Base-by-base conservation (phyloP, 768 basidiomycete genomes). In the Rhodotorula graminis region DNA sequence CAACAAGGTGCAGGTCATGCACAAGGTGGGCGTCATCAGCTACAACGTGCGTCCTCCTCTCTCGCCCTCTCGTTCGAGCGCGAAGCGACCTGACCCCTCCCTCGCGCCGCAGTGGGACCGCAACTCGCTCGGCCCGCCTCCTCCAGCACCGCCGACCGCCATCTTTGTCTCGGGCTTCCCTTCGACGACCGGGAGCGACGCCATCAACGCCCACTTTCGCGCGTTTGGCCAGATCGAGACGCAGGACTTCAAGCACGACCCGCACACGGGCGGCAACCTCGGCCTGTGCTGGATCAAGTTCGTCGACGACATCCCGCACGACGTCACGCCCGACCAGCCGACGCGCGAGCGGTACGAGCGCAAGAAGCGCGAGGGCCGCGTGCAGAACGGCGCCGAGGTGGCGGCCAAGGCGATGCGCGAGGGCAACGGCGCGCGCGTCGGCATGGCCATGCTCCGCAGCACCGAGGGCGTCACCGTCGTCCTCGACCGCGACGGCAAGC, bases 211-310 rank as follows among this genome's bases (percentile, higher is more conserved):
- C 8, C 86, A 89, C 78, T 89, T 95, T 78, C 78, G 84, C 11
- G 71, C 82, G 16, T 84, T 89, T 78, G 93, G 92, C 3, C 79
- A 82, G 25, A 82, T 93, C 68, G 67, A 82, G 12, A 85, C 87
- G 7, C 88, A 91, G 69, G 91, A 93, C 69, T 85, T 88, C 19
- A 90, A 92, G 77, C 86, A 90, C 70, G 90, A 95, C 81, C 85
- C 85, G 68, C 84, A 85, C 63, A 91, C 88, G n/a, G 93, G 93
- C 7, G 88, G 87, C 61, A 86, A 89, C 3, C 85, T 96, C 2
- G 93, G 94, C 5, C 86, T 97, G 55, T 86, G 92, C 55, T 87
- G 86, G 78, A 85, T 97, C 73, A 86, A 85, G 74, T 97, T 80
- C 67, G 72, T 78, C 46, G 77, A 72, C 70, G 76, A 69, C 49